Percentiles rank a stretch among this genome's conserved stretches.
phyloP scores from a whole-genome alignment of 352 stramenopile species.

The Aphanomyces stellatus region DNA sequence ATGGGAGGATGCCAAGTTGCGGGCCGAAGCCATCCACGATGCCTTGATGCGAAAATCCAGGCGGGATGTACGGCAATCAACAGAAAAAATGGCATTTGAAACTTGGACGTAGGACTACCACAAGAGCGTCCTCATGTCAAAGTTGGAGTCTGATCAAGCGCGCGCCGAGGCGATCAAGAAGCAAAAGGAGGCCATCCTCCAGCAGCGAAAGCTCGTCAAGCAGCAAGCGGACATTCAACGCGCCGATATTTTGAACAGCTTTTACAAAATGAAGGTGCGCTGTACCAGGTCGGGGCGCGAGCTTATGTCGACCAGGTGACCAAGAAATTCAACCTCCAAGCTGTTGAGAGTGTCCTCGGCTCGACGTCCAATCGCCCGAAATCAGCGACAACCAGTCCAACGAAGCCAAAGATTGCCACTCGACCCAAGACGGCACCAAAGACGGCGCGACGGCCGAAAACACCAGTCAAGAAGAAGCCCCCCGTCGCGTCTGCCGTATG shows the following conservation, averaged over 20 bases:
- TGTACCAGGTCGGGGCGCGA: neutral
- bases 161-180: constrained; percentile 42
- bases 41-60: constrained; percentile 49
- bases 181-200: constrained; percentile 45
- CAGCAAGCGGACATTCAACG: constrained; percentile 48
- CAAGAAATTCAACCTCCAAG: constrained; percentile 50
- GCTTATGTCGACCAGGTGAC: constrained; percentile 27
- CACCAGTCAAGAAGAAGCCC: neutral
- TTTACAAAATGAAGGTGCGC: constrained; percentile 61
- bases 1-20: constrained; percentile 61
- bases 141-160: constrained; percentile 57
- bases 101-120: constrained; percentile 28
- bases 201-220: constrained; percentile 58
- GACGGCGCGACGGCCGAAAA: neutral
- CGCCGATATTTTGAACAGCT: constrained; percentile 62
- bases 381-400: neutral
- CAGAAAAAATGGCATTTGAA: neutral
- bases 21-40: constrained; percentile 67
- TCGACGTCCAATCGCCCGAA: neutral
- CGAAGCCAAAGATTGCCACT: neutral
- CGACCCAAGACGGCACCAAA: neutral
- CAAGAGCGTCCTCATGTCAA: constrained; percentile 39
- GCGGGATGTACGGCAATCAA: constrained; percentile 30
- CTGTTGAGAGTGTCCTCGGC: neutral
- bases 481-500: neutral